A percentile compares a stretch with the other conserved stretches of the same genome.
These are phyloP conservation scores for Fusarium sororula DNA, from an alignment of 2,329 filamentous ascomycete genomes.

Conservation along the genomic window DNA sequence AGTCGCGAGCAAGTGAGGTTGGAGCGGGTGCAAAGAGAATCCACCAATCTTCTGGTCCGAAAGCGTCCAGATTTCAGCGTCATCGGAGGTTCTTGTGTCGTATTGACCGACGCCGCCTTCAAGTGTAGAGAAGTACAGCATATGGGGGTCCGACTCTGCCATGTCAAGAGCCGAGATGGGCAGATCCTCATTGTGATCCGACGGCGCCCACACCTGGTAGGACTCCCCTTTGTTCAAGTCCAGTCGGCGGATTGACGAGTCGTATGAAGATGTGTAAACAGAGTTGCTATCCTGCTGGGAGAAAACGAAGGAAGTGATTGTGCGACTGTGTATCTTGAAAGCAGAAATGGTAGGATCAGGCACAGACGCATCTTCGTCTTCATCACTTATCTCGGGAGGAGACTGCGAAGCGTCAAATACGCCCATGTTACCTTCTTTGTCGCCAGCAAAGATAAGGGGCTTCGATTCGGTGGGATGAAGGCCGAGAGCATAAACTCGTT, in stretches of 20 bases:
- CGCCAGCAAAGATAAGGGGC: slow-evolving; percentile 88
- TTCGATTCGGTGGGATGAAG: slow-evolving; percentile 91
- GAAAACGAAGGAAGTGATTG: slow-evolving; percentile 86
- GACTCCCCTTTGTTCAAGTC: slow-evolving; percentile 84
- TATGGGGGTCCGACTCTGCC: slow-evolving; percentile 72
- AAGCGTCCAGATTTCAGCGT: slow-evolving; percentile 75
- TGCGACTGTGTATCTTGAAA: slow-evolving; percentile 88
- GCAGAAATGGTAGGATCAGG: slow-evolving; percentile 84
- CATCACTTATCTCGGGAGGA: slow-evolving; percentile 65
- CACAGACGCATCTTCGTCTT: slow-evolving; percentile 73
- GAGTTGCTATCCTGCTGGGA: slow-evolving; percentile 76
- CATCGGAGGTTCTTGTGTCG: slow-evolving; percentile 72
- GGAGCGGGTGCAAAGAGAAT: slow-evolving; percentile 82
- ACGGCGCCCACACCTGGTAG: slow-evolving; percentile 81
- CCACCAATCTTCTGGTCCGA: slow-evolving; percentile 96
- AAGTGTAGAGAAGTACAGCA: slow-evolving; percentile 88
- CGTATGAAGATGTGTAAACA: slow-evolving; percentile 88
- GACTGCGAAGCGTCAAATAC: slow-evolving; percentile 89
- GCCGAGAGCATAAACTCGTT: slow-evolving; percentile 84
- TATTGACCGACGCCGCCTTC: slow-evolving; percentile 82
- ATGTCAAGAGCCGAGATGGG: slow-evolving; percentile 89
- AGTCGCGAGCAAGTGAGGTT: slow-evolving; percentile 86
- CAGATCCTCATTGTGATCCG: slow-evolving; percentile 73
- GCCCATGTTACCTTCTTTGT: slow-evolving; percentile 91
- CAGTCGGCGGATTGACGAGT: slow-evolving; percentile 87